Conservation (phyloP, 805 yeast genomes). For the Metschnikowia vanudenii region DNA sequence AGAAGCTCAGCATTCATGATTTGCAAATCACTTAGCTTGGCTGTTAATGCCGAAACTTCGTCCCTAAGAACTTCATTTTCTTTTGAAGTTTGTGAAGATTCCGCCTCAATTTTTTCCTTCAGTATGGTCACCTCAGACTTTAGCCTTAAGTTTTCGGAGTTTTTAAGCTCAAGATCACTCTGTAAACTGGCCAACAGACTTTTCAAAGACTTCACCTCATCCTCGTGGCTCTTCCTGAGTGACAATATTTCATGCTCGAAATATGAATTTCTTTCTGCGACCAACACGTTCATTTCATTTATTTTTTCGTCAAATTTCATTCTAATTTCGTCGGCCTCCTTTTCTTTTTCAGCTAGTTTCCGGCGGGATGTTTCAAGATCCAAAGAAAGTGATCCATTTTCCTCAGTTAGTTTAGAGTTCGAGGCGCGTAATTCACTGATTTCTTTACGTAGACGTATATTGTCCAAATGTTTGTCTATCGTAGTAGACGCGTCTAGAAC, state of each 20-base stretch:
- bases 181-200: background rate
- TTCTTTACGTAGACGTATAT: conserved; percentile 36
- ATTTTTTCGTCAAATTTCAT: background rate
- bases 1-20: conserved; percentile 59
- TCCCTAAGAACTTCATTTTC: conserved; percentile 1
- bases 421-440: conserved; percentile 19
- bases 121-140: background rate
- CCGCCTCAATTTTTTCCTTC: background rate
- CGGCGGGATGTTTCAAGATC: background rate
- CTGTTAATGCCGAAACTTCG: conserved; percentile 1
- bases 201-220: background rate
- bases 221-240: background rate
- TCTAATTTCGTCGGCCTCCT: conserved; percentile 1
- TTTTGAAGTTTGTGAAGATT: background rate
- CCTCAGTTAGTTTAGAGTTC: background rate
- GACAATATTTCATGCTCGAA: background rate
- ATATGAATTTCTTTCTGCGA: background rate
- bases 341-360: conserved; percentile 1
- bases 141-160: background rate
- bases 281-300: background rate
- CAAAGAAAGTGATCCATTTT: conserved; percentile 1
- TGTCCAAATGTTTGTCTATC: conserved; percentile 44
- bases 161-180: background rate
- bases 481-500: conserved; percentile 36
- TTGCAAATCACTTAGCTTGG: conserved; percentile 23